Evolutionary conservation across 2,329 filamentous ascomycete species (phyloP).

Genomic region (Exophiala phaeomuriformis): DNA sequence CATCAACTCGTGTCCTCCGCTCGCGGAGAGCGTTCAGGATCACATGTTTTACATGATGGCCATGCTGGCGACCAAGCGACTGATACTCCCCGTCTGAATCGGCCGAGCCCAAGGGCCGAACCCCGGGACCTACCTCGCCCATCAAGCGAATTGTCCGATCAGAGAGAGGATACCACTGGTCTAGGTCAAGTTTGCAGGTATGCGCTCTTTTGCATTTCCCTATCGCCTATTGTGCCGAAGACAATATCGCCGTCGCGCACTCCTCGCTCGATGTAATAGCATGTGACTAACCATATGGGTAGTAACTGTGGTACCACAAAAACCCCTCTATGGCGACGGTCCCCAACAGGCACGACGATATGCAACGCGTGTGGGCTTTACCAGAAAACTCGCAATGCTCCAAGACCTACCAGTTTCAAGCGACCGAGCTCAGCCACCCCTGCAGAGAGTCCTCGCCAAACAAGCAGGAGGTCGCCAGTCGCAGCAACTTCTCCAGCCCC

Average conservation of each 20-base stretch:
- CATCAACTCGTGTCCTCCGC: slow-evolving; percentile 44
- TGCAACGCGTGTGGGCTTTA: slow-evolving; percentile 98
- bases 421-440: slow-evolving; percentile 47
- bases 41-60: slow-evolving; percentile 11
- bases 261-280: not conserved
- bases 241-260: slow-evolving; percentile 31
- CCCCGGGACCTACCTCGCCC: not conserved
- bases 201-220: slow-evolving; percentile 31
- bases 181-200: slow-evolving; percentile 28
- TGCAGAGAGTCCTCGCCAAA: slow-evolving; percentile 19
- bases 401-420: slow-evolving; percentile 83
- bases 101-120: slow-evolving; percentile 9
- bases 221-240: slow-evolving; percentile 31
- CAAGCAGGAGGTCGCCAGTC: slow-evolving; percentile 15
- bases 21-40: slow-evolving; percentile 33
- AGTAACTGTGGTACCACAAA: slow-evolving; percentile 94
- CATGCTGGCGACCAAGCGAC: slow-evolving; percentile 8
- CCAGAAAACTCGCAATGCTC: slow-evolving; percentile 83
- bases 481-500: slow-evolving; percentile 29
- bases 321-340: slow-evolving; percentile 90
- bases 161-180: slow-evolving; percentile 16
- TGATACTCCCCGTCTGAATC: slow-evolving; percentile 7
- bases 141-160: slow-evolving; percentile 10
- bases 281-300: slow-evolving; percentile 7
- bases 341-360: slow-evolving; percentile 85